Base-by-base conservation (phyloP, 139 green algal species). In the Tetraselmis striata region DNA sequence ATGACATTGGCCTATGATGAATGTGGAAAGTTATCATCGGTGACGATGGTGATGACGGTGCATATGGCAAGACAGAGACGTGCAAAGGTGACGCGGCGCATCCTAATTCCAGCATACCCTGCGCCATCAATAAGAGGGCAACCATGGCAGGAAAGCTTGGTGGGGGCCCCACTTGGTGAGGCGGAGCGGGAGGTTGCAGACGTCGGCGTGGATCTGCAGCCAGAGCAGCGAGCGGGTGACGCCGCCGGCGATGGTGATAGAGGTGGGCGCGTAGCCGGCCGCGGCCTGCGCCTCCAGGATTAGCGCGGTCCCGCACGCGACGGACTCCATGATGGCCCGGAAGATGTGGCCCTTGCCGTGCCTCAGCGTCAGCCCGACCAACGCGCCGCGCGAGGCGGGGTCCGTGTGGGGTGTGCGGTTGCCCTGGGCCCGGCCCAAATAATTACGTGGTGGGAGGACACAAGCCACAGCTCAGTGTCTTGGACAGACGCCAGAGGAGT, bases 371-470 rank as follows among this genome's bases (percentile, higher is more conserved):
- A 97, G 85, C 5, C 93, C 93, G 30, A 84, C 86, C 32, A 96
- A 82, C 23, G 87, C 91, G 0, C 93, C 93, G 1, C 92, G 83
- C 5, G 88, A 94, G 26, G 90, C 81, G 0, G 93, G 81, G 83
- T 97, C 93, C 0, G 90, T 95, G 91, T 95, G 86, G 0, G 93
- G 93, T 0, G 93, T 97, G 31, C 93, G 85, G 82, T 95, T 96
- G 76, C 93, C 93, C 86, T 96, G 81, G 27, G 75, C n/a, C n/a
- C n/a, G n/a, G n/a, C n/a, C n/a, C n/a, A n/a, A n/a, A n/a, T n/a
- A n/a, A n/a, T 18, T n/a, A n/a, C n/a, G n/a, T n/a, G n/a, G n/a
- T n/a, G n/a, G n/a, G n/a, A n/a, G n/a, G n/a, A n/a, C n/a, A n/a
- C n/a, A n/a, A n/a, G n/a, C n/a, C n/a, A n/a, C n/a, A n/a, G n/a